Conservation (phyloP, 768 basidiomycete genomes). For the Cystofilobasidium macerans region DNA sequence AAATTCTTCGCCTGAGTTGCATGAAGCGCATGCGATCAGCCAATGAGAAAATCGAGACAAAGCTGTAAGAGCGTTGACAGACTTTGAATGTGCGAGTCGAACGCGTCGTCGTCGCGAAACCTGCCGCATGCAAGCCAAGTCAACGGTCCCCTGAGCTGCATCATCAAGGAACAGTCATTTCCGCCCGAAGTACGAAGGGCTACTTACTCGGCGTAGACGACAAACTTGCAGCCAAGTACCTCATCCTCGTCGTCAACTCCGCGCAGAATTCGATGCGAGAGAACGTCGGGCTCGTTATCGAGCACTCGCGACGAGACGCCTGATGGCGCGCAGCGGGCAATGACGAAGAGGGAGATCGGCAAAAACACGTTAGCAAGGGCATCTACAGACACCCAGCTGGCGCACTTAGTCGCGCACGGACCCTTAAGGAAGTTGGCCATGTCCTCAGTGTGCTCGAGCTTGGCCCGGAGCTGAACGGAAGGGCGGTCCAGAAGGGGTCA, state of each 20-base stretch:
- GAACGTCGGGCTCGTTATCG: conserved; percentile 13
- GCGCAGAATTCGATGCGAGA: conserved; percentile 16
- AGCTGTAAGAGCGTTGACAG: neutral
- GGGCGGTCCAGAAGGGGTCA: too few species aligned
- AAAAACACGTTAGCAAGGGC: neutral
- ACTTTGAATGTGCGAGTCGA: conserved; percentile 9
- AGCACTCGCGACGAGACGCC: conserved; percentile 11
- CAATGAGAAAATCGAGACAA: neutral
- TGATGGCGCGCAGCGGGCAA: neutral
- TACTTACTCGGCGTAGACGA: conserved; percentile 16
- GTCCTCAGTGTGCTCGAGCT: neutral
- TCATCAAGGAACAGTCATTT: too few species aligned
- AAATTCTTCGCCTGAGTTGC: neutral
- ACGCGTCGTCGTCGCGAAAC: conserved; percentile 18
- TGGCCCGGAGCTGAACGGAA: conserved; percentile 1
- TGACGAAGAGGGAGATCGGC: neutral
- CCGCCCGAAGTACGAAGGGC: too few species aligned
- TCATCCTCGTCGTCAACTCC: conserved; percentile 18
- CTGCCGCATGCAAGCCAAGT: neutral
- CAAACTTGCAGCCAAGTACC: conserved; percentile 1
- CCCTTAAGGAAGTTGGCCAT: neutral
- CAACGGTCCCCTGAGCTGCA: too few species aligned
- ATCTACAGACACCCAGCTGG: neutral
- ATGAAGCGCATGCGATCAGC: neutral
- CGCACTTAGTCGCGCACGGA: neutral